Evolutionary conservation across 768 basidiomycete species (phyloP).

Genomic region (Boletus sp.): DNA sequence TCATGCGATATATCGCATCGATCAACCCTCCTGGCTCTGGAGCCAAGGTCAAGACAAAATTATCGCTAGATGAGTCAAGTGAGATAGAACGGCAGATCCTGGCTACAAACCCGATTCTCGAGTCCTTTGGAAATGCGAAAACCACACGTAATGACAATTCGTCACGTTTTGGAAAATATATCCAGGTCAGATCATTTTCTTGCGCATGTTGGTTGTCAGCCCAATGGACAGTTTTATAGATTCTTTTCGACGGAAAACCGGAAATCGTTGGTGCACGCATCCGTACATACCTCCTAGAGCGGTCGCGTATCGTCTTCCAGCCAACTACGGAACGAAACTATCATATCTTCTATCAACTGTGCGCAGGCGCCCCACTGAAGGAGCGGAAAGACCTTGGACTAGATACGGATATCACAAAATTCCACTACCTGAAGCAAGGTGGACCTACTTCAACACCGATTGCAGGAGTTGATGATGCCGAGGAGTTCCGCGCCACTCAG

Average conservation of each 20-base stretch:
- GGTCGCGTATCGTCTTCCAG: constrained; percentile 96
- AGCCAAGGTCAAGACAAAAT: constrained; percentile 63
- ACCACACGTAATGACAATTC: constrained; percentile 99
- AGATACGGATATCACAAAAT: constrained; percentile 81
- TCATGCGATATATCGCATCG: constrained; percentile 98
- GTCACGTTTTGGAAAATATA: constrained; percentile 98
- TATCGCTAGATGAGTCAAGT: constrained; percentile 79
- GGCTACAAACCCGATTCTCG: constrained; percentile 98
- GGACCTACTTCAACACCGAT: constrained; percentile 87
- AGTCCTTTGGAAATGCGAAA: constrained; percentile 99
- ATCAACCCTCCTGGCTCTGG: constrained; percentile 80
- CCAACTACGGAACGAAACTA: constrained; percentile 97
- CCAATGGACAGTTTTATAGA: constrained; percentile 46
- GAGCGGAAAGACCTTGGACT: constrained; percentile 95
- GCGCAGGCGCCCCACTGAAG: constrained; percentile 91
- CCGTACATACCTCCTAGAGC: constrained; percentile 95
- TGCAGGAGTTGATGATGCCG: constrained; percentile 89
- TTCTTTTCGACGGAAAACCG: constrained; percentile 93
- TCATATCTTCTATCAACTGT: constrained; percentile 99
- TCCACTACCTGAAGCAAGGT: constrained; percentile 91
- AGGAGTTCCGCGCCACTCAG: constrained; percentile 92
- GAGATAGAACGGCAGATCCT: constrained; percentile 97
- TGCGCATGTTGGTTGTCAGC: neutral
- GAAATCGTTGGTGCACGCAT: constrained; percentile 99
- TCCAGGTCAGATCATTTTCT: constrained; percentile 58